Evolutionary conservation across 768 basidiomycete species (phyloP).

Genomic region (Pisolithus tinctorius): DNA sequence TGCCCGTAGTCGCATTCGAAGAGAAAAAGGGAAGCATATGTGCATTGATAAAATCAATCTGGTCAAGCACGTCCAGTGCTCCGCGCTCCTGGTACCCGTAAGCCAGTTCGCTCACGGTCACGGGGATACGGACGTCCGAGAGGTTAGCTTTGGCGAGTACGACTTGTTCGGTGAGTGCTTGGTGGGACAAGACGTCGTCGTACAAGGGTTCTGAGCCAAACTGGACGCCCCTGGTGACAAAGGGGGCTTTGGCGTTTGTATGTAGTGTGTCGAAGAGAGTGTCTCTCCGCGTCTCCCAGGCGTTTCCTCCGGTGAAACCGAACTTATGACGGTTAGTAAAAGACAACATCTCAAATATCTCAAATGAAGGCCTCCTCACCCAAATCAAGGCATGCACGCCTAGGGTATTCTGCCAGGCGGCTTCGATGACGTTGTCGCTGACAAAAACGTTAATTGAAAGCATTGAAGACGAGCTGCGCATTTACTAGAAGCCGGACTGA

Average conservation of each 20-base stretch:
- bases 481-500: constrained; percentile 33
- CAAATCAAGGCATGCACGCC: constrained; percentile 72
- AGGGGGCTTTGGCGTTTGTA: constrained; percentile 56
- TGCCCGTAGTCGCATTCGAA: constrained; percentile 32
- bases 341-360: neutral
- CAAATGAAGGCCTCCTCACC: constrained; percentile 33
- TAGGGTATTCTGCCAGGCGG: constrained; percentile 61
- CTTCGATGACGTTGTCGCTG: constrained; percentile 56
- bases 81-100: constrained; percentile 50
- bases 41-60: constrained; percentile 56
- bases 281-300: constrained; percentile 51
- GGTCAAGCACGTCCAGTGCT: constrained; percentile 48
- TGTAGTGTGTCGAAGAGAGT: constrained; percentile 44
- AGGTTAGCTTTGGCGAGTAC: constrained; percentile 41
- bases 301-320: constrained; percentile 31
- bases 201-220: constrained; percentile 70
- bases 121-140: constrained; percentile 47
- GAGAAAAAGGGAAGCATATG: constrained; percentile 69
- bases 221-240: constrained; percentile 57
- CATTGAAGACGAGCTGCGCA: neutral
- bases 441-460: constrained; percentile 13
- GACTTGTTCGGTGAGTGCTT: constrained; percentile 48
- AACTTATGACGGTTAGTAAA: constrained; percentile 18
- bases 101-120: constrained; percentile 64
- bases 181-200: constrained; percentile 47